Conservation (phyloP, 2,329 filamentous ascomycete genomes). For the Aspergillus sp. region DNA sequence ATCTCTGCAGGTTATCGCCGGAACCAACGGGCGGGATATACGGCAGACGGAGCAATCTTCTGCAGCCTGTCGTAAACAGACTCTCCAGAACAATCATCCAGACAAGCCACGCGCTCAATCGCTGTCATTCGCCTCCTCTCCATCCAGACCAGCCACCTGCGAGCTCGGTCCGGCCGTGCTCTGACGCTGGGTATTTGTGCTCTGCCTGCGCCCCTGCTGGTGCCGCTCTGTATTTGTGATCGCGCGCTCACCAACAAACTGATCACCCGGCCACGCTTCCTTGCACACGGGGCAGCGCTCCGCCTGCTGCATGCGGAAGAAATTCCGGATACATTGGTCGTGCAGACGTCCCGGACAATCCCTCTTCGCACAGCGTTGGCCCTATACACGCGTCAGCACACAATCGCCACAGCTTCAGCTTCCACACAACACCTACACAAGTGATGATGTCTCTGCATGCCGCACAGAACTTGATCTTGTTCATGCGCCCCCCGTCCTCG, state of each 20-base stretch:
- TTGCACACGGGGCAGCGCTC: constrained; percentile 64
- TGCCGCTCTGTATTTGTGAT: constrained; percentile 32
- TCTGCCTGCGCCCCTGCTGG: constrained; percentile 25
- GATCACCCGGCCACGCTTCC: constrained; percentile 50
- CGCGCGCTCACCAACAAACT: constrained; percentile 55
- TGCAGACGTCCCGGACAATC: constrained; percentile 72
- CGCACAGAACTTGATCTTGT: constrained; percentile 81
- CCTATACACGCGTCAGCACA: constrained; percentile 39
- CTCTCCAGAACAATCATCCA: too few species aligned
- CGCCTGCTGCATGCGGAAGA: constrained; percentile 65
- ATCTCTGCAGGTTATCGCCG: too few species aligned
- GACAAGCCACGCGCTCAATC: background rate
- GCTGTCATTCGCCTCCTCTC: background rate
- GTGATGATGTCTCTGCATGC: constrained; percentile 91
- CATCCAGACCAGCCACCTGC: constrained; percentile 8
- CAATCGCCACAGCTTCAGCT: background rate
- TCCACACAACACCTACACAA: constrained; percentile 44
- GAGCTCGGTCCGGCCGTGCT: constrained; percentile 12
- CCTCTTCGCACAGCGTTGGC: constrained; percentile 69
- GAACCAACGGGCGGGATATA: too few species aligned
- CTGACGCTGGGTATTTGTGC: constrained; percentile 16
- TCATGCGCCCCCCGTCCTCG: constrained; percentile 53
- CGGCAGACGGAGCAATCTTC: too few species aligned
- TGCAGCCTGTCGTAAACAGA: too few species aligned
- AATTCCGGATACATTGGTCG: constrained; percentile 70